Evolutionary conservation across 805 yeast genomes (phyloP).

Genomic region (Ascoidea asiatica): DNA sequence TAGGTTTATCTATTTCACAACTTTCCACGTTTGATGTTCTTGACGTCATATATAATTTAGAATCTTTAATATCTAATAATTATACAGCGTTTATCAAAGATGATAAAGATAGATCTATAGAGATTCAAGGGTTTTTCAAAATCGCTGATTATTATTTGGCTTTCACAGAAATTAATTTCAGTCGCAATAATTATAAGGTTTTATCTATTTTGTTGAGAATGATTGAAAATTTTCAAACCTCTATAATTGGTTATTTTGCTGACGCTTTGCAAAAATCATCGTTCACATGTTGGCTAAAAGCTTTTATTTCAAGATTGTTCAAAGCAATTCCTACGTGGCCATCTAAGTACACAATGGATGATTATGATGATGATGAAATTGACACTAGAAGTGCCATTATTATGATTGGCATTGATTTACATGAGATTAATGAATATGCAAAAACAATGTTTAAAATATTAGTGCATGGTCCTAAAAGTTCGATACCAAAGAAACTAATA

Average conservation of each 20-base stretch:
- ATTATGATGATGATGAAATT: conserved; percentile 23
- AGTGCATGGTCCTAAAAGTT: conserved; percentile 36
- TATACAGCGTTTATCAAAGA: too few species aligned
- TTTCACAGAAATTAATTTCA: conserved; percentile 8
- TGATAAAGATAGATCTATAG: conserved; percentile 9
- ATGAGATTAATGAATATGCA: conserved; percentile 18
- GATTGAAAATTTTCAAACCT: conserved; percentile 3
- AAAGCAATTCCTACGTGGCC: conserved; percentile 18
- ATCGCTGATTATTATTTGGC: conserved; percentile 12
- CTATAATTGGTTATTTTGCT: conserved; percentile 1
- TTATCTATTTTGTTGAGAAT: conserved; percentile 16
- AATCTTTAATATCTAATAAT: conserved; percentile 17
- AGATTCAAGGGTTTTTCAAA: conserved; percentile 16
- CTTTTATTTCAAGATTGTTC: not conserved
- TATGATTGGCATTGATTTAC: conserved; percentile 20
- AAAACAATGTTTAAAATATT: conserved; percentile 31
- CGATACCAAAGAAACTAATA: conserved; percentile 39
- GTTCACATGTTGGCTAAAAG: not conserved
- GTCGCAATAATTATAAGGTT: conserved; percentile 15
- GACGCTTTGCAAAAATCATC: not conserved
- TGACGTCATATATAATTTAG: conserved; percentile 21
- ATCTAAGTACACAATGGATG: conserved; percentile 12
- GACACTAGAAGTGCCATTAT: conserved; percentile 29
- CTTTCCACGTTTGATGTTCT: conserved; percentile 17
- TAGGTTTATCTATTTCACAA: conserved; percentile 12